Base-by-base conservation (phyloP, 23 red algal genomes). In the Gracilaria vermiculophylla region DNA sequence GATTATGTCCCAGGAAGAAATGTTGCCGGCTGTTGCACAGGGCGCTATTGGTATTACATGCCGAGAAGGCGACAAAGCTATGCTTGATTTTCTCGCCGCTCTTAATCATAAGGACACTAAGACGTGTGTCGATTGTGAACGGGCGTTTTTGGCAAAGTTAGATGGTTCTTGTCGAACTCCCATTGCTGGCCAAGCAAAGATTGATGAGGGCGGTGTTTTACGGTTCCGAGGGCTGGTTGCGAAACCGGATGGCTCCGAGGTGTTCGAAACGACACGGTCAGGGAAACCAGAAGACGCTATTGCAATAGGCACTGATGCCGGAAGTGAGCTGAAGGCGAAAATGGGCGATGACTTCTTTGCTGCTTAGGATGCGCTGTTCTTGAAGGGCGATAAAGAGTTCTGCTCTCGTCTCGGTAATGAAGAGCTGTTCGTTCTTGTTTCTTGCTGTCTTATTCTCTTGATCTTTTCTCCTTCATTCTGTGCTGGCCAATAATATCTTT, bases 41-140 rank as follows among this genome's bases (percentile, higher is more conserved):
- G 97, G 97, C 35, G 97, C 97, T 14, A 99, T 99, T 79, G 97
- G 97, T 44, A 96, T 99, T 54, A 99, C 97, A 45, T 84, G 83
- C 35, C 69, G 97, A 53, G 36, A 81, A 41, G 87, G 64, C 1
- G 97, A 99, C 73, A 39, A 58, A 15, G 17, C 48, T 3, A 94
- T 91, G 76, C 44, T 85, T 49, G 93, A 87, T 32, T 94, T 95
- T 53, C 75, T 99, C 3, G 56, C 49, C 34, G 82, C 90, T 43
- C 71, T 99, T 25, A 94, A 89, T 62, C 90, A 94, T 60, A 37
- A 54, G 56, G 60, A 91, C 4, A 96, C 97, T 3, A 85, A 91
- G 79, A 88, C 82, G 14, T 99, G 97, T 43, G 97, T 99, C 25
- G 88, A 90, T 52, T 91, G 84, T 48, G 97, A 99, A 73, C 88